Base-by-base conservation (phyloP, 208 protist genomes). In the Trypanosoma cruzi region DNA sequence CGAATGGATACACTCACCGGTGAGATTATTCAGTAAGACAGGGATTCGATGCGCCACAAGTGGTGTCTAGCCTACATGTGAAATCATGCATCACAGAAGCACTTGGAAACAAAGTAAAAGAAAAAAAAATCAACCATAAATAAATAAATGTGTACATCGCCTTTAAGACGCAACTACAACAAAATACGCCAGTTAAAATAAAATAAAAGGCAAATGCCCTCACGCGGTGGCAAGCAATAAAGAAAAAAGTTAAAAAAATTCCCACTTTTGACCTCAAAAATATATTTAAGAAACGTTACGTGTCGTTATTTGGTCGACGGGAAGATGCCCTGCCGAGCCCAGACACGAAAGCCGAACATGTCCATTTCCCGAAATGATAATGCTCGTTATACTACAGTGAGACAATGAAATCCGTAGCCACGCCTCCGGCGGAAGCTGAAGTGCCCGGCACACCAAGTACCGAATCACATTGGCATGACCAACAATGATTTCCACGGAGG, bases 391-490 rank as follows among this genome's bases (percentile, higher is more conserved):
- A 60, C 79, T 86, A 71, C 85, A 89, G 57, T 94, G 88, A 32
- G 85, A 81, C 29, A 91, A 71, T 16, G 82, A 84, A 31, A 84
- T 65, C 32, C 88, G 85, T 71, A 94, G 68, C 89, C 92, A 97
- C 36, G 86, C 87, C 54, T 93, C 81, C 22, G 89, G 88, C 18
- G 85, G 86, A 40, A 97, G 69, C 69, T 95, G 89, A 46, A 97
- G 73, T 13, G 89, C 89, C 11, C 92, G 92, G 57, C 89, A 80
- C 5, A 83, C 77, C 42, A 90, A 88, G 76, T 94, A 97, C 26
- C 92, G 89, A 74, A 97, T 95, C 22, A 97, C 68, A 64, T 97
- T 97, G 18, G 70, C 79, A 65, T 97, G 92, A 13, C 84, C 85
- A 16, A 96, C 88, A 58, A 96, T 86, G 31, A 96, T 70, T 52